Percentiles rank a stretch among this genome's conserved stretches.
phyloP scores from a whole-genome alignment of 2,329 filamentous ascomycete species.

The Fusarium sp. region DNA sequence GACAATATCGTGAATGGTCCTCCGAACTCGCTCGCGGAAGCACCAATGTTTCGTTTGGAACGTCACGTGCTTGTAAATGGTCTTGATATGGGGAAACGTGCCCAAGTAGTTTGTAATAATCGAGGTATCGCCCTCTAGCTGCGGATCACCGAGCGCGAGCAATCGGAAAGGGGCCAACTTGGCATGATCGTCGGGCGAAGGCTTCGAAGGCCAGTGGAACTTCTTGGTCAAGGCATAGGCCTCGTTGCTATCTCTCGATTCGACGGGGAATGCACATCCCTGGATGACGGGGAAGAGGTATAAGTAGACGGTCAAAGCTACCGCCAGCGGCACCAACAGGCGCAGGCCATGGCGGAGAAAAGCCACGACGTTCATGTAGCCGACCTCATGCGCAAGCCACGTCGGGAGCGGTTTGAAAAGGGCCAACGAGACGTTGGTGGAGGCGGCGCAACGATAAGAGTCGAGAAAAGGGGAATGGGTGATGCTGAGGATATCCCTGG shows the following conservation, averaged over 20 bases:
- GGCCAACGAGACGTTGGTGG: slow-evolving; percentile 16
- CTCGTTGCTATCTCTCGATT: slow-evolving; percentile 48
- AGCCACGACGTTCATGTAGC: slow-evolving; percentile 63
- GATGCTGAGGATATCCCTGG: slow-evolving; percentile 17
- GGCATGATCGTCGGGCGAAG: slow-evolving; percentile 33
- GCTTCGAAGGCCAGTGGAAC: slow-evolving; percentile 53
- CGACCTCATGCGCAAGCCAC: slow-evolving; percentile 48
- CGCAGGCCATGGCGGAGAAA: slow-evolving; percentile 66
- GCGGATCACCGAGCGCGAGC: slow-evolving; percentile 88
- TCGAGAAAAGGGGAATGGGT: slow-evolving; percentile 17
- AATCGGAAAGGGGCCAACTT: slow-evolving; percentile 79
- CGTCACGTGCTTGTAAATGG: slow-evolving; percentile 57
- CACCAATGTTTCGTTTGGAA: slow-evolving; percentile 57
- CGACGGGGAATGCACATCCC: slow-evolving; percentile 79
- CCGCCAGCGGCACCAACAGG: slow-evolving; percentile 66
- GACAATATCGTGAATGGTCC: slow-evolving; percentile 65
- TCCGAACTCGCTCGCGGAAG: slow-evolving; percentile 61
- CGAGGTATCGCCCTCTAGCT: slow-evolving; percentile 90
- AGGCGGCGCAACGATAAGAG: slow-evolving; percentile 17
- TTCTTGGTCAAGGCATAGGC: slow-evolving; percentile 51
- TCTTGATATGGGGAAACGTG: slow-evolving; percentile 62
- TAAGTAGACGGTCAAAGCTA: slow-evolving; percentile 77
- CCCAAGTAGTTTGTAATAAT: slow-evolving; percentile 69
- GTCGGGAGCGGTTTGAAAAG: slow-evolving; percentile 4
- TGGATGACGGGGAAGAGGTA: slow-evolving; percentile 88